These are phyloP conservation scores for Linderniella brevidens DNA, from an alignment of 257 asterid species.

Conservation along the genomic window DNA sequence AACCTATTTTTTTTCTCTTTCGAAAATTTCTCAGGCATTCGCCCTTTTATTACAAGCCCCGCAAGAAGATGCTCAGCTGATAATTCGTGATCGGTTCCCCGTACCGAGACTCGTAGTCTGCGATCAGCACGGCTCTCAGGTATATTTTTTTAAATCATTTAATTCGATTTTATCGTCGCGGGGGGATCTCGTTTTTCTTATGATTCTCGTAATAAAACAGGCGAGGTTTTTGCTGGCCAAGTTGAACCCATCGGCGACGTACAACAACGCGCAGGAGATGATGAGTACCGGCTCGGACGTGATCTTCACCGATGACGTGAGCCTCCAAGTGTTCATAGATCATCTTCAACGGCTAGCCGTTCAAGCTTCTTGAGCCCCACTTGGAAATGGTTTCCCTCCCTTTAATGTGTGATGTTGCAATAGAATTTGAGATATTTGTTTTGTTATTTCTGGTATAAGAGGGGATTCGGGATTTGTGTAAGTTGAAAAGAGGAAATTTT, in stretches of 20 bases:
- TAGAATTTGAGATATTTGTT: too few relatives aligned
- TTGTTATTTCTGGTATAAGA: too few relatives aligned
- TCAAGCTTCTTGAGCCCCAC: slow-evolving; percentile 19
- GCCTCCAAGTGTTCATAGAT: slow-evolving; percentile 78
- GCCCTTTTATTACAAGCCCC: slow-evolving; percentile 82
- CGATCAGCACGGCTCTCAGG: slow-evolving; percentile 99
- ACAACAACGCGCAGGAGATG: slow-evolving; percentile 68
- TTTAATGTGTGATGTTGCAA: too few relatives aligned
- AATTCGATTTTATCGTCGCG: too few relatives aligned
- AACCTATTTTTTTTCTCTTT: too few relatives aligned
- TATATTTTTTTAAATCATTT: slow-evolving; percentile 8
- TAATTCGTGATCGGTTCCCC: slow-evolving; percentile 83
- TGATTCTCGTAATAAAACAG: slow-evolving; percentile 17
- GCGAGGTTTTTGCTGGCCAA: slow-evolving; percentile 91
- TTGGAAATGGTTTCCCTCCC: too few relatives aligned
- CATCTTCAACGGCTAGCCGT: slow-evolving; percentile 93
- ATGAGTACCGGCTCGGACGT: slow-evolving; percentile 82
- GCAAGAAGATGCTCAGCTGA: slow-evolving; percentile 63
- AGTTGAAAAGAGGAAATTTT: too few relatives aligned
- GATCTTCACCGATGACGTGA: slow-evolving; percentile 88
- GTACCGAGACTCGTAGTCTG: slow-evolving; percentile 91
- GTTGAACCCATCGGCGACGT: slow-evolving; percentile 90
- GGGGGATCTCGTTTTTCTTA: too few relatives aligned
- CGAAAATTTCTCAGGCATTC: slow-evolving; percentile 36
- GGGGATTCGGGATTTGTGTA: too few relatives aligned